Base-by-base conservation (phyloP, 805 yeast species). In the Hanseniaspora valbyensis region DNA sequence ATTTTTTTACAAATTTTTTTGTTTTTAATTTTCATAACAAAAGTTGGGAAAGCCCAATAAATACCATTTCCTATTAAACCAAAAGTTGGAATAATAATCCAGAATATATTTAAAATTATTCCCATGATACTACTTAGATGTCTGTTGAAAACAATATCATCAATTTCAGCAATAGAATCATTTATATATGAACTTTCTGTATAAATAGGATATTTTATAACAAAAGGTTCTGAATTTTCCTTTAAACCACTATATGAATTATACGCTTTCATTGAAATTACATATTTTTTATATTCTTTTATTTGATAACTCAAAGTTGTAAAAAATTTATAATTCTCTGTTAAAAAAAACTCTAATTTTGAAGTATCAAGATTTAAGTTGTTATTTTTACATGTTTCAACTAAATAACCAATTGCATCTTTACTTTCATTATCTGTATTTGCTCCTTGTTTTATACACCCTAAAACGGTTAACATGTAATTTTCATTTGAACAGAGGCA, bases 41-140 rank as follows among this genome's bases (percentile, higher is more conserved):
- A 52, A 41, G 57, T 56, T 0, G 73, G 73, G 21, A 59, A 56
- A 40, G 68, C 62, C 72, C 73, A 69, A 16, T 61, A 58, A 1
- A 58, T 52, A 24, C 62, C 52, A 53, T 69, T 68, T 28, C 55
- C 40, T 2, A 60, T 10, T 5, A 58, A 32, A 4, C 66, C 64
- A 42, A 60, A 24, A 2, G 61, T 13, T 12, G 64, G 50, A 2
- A 67, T 53, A 4, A 59, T 12, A 1, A 56, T 61, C 72, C 72
- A 68, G 41, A 66, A 68, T 0, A 58, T 57, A 19, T 64, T 54
- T 13, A 66, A 45, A 4, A 50, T 53, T 5, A 50, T 53, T 13
- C 71, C 70, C 52, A 58, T 59, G 0, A 34, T 33, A 13, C 69
- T 66, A 6, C 69, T 61, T 13, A 54, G 44, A 1, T 43, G 18